phyloP scores from a whole-genome alignment of 495 filamentous ascomycete species.

The Apiosordaria backusii region DNA sequence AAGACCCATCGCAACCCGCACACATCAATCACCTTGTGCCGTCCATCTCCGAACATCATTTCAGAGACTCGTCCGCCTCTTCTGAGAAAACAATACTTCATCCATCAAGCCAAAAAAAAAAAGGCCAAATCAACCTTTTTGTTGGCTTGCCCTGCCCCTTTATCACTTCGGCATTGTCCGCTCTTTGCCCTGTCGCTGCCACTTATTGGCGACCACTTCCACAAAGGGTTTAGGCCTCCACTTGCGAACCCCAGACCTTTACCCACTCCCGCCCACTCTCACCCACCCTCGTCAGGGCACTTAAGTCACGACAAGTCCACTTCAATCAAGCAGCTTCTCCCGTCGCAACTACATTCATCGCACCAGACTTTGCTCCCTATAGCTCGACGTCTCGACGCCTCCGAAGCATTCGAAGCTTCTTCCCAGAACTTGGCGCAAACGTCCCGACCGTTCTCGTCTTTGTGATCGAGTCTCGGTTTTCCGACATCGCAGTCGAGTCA shows the following conservation, averaged over 20 bases:
- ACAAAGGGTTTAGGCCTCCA: conserved; percentile 14
- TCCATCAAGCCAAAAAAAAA: no score
- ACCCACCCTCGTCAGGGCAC: conserved; percentile 10
- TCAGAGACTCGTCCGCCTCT: no score
- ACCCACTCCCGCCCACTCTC: background rate
- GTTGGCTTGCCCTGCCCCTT: conserved; percentile 8
- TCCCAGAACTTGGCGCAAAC: background rate
- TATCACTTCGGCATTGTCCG: conserved; percentile 14
- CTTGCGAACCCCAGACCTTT: conserved; percentile 15
- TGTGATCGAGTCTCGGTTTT: background rate
- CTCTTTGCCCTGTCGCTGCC: conserved; percentile 4
- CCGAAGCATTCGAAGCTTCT: background rate
- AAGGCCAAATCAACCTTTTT: background rate
- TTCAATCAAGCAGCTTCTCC: background rate
- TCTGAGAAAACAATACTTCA: no score
- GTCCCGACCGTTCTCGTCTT: background rate
- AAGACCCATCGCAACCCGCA: conserved; percentile 1
- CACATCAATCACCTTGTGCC: conserved; percentile 10
- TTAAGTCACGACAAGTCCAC: background rate
- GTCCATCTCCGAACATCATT: background rate
- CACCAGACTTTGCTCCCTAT: background rate
- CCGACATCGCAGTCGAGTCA: conserved; percentile 10
- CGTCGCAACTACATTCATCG: background rate
- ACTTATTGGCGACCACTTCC: conserved; percentile 14
- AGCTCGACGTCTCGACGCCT: background rate